A percentile compares a stretch with the other conserved stretches of the same genome.
phyloP scores from a whole-genome alignment of 1,284 basidiomycete species.

The Laetiporus sulphureus region DNA sequence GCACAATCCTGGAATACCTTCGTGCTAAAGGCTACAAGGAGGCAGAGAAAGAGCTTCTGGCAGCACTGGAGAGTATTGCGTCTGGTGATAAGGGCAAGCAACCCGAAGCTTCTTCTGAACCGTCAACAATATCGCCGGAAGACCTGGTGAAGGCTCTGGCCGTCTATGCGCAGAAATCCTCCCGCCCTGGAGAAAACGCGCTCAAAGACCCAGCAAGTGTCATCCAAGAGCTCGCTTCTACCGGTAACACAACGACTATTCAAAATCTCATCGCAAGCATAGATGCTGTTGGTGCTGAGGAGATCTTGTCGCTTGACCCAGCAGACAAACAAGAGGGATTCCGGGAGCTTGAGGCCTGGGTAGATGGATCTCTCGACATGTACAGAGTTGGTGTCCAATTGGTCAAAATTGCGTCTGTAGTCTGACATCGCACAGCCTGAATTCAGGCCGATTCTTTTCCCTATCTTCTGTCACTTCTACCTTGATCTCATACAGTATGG shows the following conservation, averaged over 20 bases:
- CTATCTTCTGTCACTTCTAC: constrained; percentile 97
- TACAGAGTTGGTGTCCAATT: constrained; percentile 52
- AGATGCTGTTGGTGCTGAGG: constrained; percentile 73
- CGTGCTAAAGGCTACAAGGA: constrained; percentile 73
- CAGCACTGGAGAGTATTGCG: constrained; percentile 54
- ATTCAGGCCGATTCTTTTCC: constrained; percentile 88
- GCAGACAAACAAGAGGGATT: constrained; percentile 88
- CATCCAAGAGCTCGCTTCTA: constrained; percentile 55
- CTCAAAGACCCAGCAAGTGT: constrained; percentile 60
- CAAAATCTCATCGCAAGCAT: constrained; percentile 72
- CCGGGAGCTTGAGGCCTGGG: constrained; percentile 88
- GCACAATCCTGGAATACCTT: constrained; percentile 79
- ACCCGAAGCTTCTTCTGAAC: constrained; percentile 28
- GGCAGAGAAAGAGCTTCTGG: constrained; percentile 70
- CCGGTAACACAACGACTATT: constrained; percentile 62
- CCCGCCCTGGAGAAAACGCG: constrained; percentile 57
- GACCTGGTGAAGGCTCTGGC: constrained; percentile 63
- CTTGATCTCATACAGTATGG: constrained; percentile 90
- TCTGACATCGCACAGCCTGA: constrained; percentile 58
- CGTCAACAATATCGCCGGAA: constrained; percentile 41
- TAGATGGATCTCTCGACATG: constrained; percentile 84
- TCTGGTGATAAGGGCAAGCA: constrained; percentile 49
- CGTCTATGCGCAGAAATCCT: constrained; percentile 58
- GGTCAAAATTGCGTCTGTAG: background rate
- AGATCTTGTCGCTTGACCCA: constrained; percentile 78